Evolutionary conservation across 192 early-diverging fungal genomes (phyloP), one percentile per base, ranked within the genome.

Genomic region (Coemansia sp.): DNA sequence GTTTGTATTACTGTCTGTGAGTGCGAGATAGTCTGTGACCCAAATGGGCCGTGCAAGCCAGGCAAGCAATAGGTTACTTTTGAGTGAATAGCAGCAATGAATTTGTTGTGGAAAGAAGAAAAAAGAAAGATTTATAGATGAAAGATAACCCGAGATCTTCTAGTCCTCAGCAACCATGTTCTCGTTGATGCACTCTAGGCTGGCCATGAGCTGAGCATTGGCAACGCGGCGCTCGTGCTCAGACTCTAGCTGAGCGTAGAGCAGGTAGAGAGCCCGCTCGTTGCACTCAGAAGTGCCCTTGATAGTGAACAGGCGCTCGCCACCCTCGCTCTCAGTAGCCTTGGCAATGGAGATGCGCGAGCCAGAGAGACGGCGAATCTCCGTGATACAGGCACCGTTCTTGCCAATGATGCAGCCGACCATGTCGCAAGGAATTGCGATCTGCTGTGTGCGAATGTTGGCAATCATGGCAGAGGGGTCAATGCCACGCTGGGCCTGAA

Each of bases 381-480:
- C 92, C 17, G 92, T 88, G 67, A 93, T 91, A 68, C 90, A 90
- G 32, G 87, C 86, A 27, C 94, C 95, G 41, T 86, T 89, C 81
- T 96, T 96, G 67, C 97, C 97, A 80, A 99, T 99, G 74, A 99
- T 94, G 71, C 94, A 94, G 31, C 97, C 97, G 53, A 96, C 95
- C 92, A 98, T 93, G 75, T 96, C 94, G 74, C 90, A 89, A 19
- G 97, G 94, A 64, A 99, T 95, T 57, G 89, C 89, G 70, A 98
- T 94, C 68, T 96, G 90, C 74, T 94, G 91, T 27, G 88, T 93
- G 72, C 91, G 89, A 70, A 87, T 85, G 73, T 89, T 86, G 59
- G 83, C 74, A 67, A 82, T 69, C 38, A 76, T 41, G 38, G 68
- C 66, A 1, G 75, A 63, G 21, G 83, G 76, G 66, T 78, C 76